Evolutionary conservation across 495 filamentous ascomycete genomes (phyloP).

Genomic region (Podospora pseudoanserina): DNA sequence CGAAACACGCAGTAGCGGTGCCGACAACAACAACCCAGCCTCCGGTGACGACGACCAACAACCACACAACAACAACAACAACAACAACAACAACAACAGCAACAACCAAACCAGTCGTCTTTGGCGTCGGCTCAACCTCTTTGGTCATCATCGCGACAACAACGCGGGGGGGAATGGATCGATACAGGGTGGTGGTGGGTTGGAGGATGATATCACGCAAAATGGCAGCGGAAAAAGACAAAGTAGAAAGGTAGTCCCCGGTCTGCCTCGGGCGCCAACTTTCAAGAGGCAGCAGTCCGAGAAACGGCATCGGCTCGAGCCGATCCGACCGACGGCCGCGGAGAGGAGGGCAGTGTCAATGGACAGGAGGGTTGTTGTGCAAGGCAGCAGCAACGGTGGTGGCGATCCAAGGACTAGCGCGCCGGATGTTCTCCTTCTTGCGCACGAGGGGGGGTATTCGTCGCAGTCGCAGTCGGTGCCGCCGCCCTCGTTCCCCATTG

Average conservation of each 20-base stretch:
- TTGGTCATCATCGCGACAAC: conserved; percentile 20
- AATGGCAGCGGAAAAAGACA: conserved; percentile 43
- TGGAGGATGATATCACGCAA: conserved; percentile 19
- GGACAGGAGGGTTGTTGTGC: conserved; percentile 53
- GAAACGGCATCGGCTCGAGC: conserved; percentile 64
- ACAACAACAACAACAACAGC: too few species aligned
- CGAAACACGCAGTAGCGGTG: too few species aligned
- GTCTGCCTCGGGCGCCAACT: conserved; percentile 68
- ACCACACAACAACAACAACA: too few species aligned
- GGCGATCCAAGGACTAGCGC: too few species aligned
- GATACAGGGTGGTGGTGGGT: conserved; percentile 11
- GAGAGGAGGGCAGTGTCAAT: conserved; percentile 73
- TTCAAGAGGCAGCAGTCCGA: conserved; percentile 82
- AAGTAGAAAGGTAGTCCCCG: conserved; percentile 72
- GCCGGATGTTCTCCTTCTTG: too few species aligned
- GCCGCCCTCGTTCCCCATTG: conserved; percentile 25
- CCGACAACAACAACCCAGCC: too few species aligned
- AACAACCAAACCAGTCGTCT: conserved; percentile 5
- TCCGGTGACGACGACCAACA: too few species aligned
- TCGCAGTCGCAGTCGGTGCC: too few species aligned
- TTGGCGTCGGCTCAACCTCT: conserved; percentile 26
- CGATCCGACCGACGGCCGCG: conserved; percentile 53
- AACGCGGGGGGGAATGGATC: conserved; percentile 6
- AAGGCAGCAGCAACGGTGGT: too few species aligned
- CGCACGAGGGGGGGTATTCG: too few species aligned